phyloP scores from a whole-genome alignment of 345 rosid genomes.

The Geranium brycei region DNA sequence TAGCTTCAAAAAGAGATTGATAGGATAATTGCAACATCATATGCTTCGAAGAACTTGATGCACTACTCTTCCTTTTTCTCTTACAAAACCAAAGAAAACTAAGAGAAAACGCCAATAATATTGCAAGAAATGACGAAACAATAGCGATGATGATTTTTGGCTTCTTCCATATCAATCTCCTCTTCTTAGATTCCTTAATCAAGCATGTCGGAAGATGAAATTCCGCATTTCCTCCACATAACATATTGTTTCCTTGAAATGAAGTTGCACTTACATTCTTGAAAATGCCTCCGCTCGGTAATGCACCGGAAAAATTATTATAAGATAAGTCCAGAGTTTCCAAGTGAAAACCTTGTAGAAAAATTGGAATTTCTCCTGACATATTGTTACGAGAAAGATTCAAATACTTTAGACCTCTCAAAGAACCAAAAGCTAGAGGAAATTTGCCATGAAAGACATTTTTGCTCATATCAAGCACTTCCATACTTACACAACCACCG shows the following conservation, averaged over 20 bases:
- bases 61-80: neutral
- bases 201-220: slow-evolving; percentile 7
- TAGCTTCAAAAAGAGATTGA: slow-evolving; percentile 3
- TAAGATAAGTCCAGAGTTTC: slow-evolving; percentile 10
- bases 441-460: slow-evolving; percentile 5
- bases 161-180: neutral
- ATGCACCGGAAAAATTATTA: slow-evolving; percentile 14
- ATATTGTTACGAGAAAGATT: neutral
- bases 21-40: slow-evolving; percentile 8
- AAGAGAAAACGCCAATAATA: neutral
- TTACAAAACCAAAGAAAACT: neutral
- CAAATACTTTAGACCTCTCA: neutral
- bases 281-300: slow-evolving; percentile 15
- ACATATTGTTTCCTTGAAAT: slow-evolving; percentile 2
- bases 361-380: slow-evolving; percentile 3
- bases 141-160: neutral
- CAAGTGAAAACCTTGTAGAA: slow-evolving; percentile 6
- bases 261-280: slow-evolving; percentile 4
- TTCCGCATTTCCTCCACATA: slow-evolving; percentile 10
- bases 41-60: neutral
- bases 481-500: neutral
- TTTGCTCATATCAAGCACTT: neutral
- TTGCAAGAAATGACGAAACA: neutral
- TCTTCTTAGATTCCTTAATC: neutral
- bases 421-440: slow-evolving; percentile 1